Percentiles rank a stretch among this genome's conserved stretches.
These are phyloP conservation scores for Dactylonectria estremocensis DNA, from an alignment of 2,329 filamentous ascomycete genomes.

Conservation along the genomic window DNA sequence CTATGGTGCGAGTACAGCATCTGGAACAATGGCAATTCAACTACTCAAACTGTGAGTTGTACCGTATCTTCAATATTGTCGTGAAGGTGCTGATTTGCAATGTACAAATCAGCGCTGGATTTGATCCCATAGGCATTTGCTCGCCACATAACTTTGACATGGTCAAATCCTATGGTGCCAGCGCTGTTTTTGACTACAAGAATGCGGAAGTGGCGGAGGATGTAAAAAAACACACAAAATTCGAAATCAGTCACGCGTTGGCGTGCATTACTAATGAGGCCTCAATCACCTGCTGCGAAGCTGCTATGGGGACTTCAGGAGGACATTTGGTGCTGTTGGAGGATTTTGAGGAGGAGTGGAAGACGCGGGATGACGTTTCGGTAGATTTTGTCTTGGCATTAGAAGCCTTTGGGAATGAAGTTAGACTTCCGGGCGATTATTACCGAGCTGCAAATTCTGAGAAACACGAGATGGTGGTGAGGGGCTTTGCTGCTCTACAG, in stretches of 20 bases:
- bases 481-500: not conserved
- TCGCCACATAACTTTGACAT: constrained; percentile 4
- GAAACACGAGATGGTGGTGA: not conserved
- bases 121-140: not conserved
- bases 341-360: constrained; percentile 2
- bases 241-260: not conserved
- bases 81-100: not conserved
- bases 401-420: not conserved
- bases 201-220: not conserved
- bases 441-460: not conserved
- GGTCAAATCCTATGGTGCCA: not conserved
- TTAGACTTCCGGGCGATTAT: not conserved
- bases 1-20: not conserved
- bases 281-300: not conserved
- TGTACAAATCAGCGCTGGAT: not conserved
- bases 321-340: not conserved
- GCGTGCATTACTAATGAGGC: not conserved
- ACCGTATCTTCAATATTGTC: no score
- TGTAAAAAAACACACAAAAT: not conserved
- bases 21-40: constrained; percentile 1
- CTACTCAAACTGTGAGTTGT: constrained; percentile 5
- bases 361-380: not conserved
- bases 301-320: not conserved
- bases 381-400: not conserved
- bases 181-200: constrained; percentile 2